Evolutionary conservation across 257 asterid species (phyloP).

Genomic region (Mitragyna speciosa): DNA sequence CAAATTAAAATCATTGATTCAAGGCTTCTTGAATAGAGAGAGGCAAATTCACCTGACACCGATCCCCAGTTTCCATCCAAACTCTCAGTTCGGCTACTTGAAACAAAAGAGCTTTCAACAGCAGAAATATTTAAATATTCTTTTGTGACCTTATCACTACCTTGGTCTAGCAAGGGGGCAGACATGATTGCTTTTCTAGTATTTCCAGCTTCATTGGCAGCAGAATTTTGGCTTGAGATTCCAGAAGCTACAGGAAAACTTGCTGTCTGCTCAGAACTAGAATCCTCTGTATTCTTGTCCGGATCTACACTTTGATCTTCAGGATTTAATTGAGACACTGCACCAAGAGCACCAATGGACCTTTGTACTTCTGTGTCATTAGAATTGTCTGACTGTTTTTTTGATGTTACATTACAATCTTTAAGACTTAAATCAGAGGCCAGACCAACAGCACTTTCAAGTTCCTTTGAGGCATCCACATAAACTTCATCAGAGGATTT

Average conservation of each 20-base stretch:
- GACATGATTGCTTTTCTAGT: conserved; percentile 20
- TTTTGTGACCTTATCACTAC: conserved; percentile 33
- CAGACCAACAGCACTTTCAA: conserved; percentile 3
- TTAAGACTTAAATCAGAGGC: conserved; percentile 16
- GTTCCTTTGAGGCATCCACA: conserved; percentile 11
- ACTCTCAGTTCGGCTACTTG: conserved; percentile 60
- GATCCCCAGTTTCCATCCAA: conserved; percentile 86
- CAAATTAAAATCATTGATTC: background rate
- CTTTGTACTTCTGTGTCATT: conserved; percentile 6
- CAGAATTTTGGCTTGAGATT: conserved; percentile 27
- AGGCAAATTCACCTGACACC: conserved; percentile 56
- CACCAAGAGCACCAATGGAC: conserved; percentile 14
- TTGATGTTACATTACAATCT: conserved; percentile 15
- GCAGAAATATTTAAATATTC: conserved; percentile 38
- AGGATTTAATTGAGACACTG: conserved; percentile 14
- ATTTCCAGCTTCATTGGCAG: conserved; percentile 22
- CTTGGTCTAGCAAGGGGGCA: conserved; percentile 34
- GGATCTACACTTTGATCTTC: conserved; percentile 23
- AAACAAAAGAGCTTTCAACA: conserved; percentile 35
- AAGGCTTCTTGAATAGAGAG: background rate
- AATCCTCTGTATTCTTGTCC: conserved; percentile 24
- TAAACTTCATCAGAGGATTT: conserved; percentile 1
- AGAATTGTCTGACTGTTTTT: conserved; percentile 4
- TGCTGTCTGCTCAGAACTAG: conserved; percentile 23
- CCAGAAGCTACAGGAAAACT: conserved; percentile 26